Evolutionary conservation across 768 basidiomycete species (phyloP).

Genomic region (Kwoniella sp.): DNA sequence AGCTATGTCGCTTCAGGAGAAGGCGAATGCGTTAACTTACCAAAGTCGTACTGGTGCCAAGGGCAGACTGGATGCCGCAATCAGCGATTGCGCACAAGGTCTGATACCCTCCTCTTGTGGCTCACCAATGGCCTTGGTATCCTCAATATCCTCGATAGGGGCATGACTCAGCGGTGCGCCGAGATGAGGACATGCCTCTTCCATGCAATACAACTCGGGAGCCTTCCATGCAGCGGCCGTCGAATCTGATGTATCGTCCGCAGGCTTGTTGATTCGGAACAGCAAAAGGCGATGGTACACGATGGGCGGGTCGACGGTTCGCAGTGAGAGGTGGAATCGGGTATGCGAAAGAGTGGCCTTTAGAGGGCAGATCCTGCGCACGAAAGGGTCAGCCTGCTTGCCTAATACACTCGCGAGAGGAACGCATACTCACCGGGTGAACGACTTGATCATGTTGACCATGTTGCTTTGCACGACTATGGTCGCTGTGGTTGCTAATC

Average conservation of each 20-base stretch:
- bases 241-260: conserved; percentile 1
- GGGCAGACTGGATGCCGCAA: conserved; percentile 34
- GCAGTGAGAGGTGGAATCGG: conserved; percentile 31
- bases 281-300: conserved; percentile 34
- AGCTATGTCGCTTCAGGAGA: too few relatives aligned
- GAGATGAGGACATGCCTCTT: conserved; percentile 72
- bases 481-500: too few relatives aligned
- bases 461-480: too few relatives aligned
- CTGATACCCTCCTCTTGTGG: background rate
- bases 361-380: conserved; percentile 18
- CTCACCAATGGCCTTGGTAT: conserved; percentile 31
- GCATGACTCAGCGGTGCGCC: conserved; percentile 76
- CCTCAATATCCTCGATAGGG: conserved; percentile 37
- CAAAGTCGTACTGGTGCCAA: conserved; percentile 46
- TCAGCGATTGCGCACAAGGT: background rate
- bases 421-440: conserved; percentile 10
- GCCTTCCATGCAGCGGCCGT: conserved; percentile 7
- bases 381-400: background rate
- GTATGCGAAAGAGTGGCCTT: conserved; percentile 23
- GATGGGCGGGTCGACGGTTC: conserved; percentile 21
- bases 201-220: conserved; percentile 68
- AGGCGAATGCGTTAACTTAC: conserved; percentile 14
- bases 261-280: conserved; percentile 28
- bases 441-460: too few relatives aligned
- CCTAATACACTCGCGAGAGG: too few relatives aligned